A percentile compares a stretch with the other conserved stretches of the same genome.
Evolutionary conservation across 148 eudicot species (phyloP).

Genomic region (Rhododendron ovatum): DNA sequence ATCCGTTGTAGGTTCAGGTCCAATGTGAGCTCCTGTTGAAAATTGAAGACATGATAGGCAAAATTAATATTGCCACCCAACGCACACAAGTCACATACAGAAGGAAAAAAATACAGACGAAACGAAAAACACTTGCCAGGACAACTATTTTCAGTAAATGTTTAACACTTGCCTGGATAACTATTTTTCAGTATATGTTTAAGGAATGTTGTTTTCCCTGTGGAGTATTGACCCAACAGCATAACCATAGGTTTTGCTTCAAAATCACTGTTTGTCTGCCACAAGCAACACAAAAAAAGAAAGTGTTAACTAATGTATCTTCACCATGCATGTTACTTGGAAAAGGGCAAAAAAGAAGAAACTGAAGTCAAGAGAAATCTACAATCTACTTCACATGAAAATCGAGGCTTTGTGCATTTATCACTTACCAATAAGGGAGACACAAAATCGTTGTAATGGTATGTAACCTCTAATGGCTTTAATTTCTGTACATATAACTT

Average conservation of each 20-base stretch:
- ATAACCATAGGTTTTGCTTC: conserved; percentile 99
- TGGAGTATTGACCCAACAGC: conserved; percentile 97
- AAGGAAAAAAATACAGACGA: background rate
- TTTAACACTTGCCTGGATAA: conserved; percentile 75
- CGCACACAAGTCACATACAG: background rate
- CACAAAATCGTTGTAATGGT: conserved; percentile 82
- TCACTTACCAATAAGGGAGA: conserved; percentile 86
- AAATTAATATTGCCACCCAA: conserved; percentile 6
- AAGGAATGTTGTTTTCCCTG: conserved; percentile 96
- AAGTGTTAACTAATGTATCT: background rate
- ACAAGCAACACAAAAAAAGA: background rate
- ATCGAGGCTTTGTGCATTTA: background rate
- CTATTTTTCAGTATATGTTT: conserved; percentile 79
- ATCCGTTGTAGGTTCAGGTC: conserved; percentile 98
- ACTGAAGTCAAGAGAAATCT: background rate
- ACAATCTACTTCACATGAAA: background rate
- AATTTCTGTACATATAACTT: conserved; percentile 82
- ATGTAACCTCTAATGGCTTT: conserved; percentile 84
- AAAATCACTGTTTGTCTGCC: conserved; percentile 83
- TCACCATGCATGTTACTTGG: no score
- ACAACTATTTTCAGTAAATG: conserved; percentile 79
- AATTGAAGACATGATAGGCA: background rate
- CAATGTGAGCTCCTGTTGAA: conserved; percentile 91
- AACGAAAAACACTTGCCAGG: conserved; percentile 44
- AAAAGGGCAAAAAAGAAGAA: background rate